A percentile compares a stretch with the other conserved stretches of the same genome.
Evolutionary conservation across 345 rosid species (phyloP).

Genomic region (Pelargonium nanum): DNA sequence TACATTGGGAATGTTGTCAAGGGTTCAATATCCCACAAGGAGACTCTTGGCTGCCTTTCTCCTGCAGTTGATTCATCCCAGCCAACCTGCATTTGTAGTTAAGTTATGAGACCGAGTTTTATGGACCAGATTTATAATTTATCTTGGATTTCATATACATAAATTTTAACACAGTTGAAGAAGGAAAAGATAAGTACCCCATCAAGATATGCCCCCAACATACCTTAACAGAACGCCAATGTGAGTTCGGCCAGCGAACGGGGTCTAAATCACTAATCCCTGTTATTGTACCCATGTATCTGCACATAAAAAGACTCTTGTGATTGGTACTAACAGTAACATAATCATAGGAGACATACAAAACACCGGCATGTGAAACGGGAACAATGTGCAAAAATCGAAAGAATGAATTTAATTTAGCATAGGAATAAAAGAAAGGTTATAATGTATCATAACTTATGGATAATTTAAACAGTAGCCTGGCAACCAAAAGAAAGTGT

Average conservation of each 20-base stretch:
- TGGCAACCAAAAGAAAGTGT: no score
- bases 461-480: neutral
- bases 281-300: constrained; percentile 67
- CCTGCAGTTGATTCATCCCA: constrained; percentile 57
- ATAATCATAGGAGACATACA: no score
- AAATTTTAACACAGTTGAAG: constrained; percentile 2
- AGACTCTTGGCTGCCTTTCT: constrained; percentile 45
- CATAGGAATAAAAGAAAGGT: no score
- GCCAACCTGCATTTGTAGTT: constrained; percentile 28
- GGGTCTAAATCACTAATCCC: constrained; percentile 63
- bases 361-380: no score
- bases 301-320: constrained; percentile 2
- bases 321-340: no score
- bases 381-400: no score
- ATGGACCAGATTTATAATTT: neutral
- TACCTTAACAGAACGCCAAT: constrained; percentile 67
- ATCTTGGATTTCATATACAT: neutral
- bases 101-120: neutral
- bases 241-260: constrained; percentile 61
- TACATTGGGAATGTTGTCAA: constrained; percentile 42
- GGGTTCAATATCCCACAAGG: constrained; percentile 48
- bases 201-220: neutral
- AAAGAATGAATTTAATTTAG: no score
- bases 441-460: neutral
- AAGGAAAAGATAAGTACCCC: neutral